Evolutionary conservation across 2,329 filamentous ascomycete species (phyloP), one percentile per base, ranked within the genome.

Genomic region (Nothophoma quercina): DNA sequence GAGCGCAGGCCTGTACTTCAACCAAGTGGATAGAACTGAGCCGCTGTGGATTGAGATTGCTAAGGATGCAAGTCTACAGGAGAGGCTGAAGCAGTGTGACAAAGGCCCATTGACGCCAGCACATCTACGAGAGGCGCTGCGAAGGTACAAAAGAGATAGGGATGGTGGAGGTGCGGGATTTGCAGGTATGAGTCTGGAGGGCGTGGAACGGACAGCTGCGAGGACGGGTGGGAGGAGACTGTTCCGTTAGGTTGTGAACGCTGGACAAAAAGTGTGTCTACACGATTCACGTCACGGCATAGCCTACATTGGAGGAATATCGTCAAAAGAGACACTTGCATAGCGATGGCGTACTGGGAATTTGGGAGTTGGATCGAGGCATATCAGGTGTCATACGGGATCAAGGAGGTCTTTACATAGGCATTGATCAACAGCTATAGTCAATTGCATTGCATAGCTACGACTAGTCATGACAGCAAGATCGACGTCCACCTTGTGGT

Each of bases 41-140:
- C 51, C 56, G 22, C 55, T 68, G 26, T 71, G 69, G 67, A 62
- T 60, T 10, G 68, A 70, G 44, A 64, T 72, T 2, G 53, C 50
- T 1, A 59, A 63, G 21, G 62, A 70, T 32, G 57, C 59, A 21
- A 26, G 43, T 10, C 42, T 72, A 23, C 43, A 65, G 57, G 68
- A 73, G 29, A 52, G 67, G 30, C 43, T 72, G 51, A 69, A 65
- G 52, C 60, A 64, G 46, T 56, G 57, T 40, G 75, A 80, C 57
- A 74, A 78, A 48, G 79, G 79, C 4, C 88, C 89, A 1, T 69
- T 93, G 38, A 83, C 87, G 21, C 88, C 90, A 0, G 89, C 91
- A 55, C 89, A 93, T 72, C 72, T 93, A 36, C 80, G 88, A 16
- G 89, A 93, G 71, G 88, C 90, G 5, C 79, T 88, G 69, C 79